Base-by-base conservation (phyloP, 108 stramenopile genomes). In the Nitzschia palea region DNA sequence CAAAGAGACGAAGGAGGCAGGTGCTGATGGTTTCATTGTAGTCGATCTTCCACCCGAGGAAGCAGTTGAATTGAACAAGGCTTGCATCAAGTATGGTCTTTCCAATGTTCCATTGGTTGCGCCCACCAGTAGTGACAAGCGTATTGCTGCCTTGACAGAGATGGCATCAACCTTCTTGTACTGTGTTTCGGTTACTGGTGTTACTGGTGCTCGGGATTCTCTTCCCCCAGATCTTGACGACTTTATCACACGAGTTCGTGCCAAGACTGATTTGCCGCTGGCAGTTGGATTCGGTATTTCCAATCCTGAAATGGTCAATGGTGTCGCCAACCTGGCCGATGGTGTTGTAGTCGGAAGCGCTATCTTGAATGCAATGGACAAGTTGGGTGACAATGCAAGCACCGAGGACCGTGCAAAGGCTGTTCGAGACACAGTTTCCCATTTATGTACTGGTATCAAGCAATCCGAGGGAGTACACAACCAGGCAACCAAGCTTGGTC, bases 21-120 rank as follows among this genome's bases (percentile, higher is more conserved):
- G 95, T 18, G 94, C 89, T 22, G 94, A 96, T 65, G 97, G 98
- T 9, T 97, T 97, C 78, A 97, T 99, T 68, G 95, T 98, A 0
- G 98, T 99, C n/a, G 98, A 99, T 77, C 72, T 98, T 10, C 96
- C 97, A 6, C 97, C 97, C 18, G 96, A 97, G 58, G 97, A 99
- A 76, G 97, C 85, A 27, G 72, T 74, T 22, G 86, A 68, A 6
- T 73, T 98, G 55, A 83, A 95, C 67, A 79, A 84, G 66, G 81
- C 90, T 31, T 97, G 97, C 75, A 73, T 82, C 40, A 81, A 87
- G 58, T 45, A 87, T 68, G 86, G 86, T n/a, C 81, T 99, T 47
- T 88, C 88, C 51, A 97, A 95, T 77, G 81, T 99, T 31, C 98
- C 98, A 0, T 85, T 99, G 9, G 85, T 99, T 28, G 95, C 97